Evolutionary conservation across 495 filamentous ascomycete species (phyloP).

Genomic region (Hypoxylon fragiforme): DNA sequence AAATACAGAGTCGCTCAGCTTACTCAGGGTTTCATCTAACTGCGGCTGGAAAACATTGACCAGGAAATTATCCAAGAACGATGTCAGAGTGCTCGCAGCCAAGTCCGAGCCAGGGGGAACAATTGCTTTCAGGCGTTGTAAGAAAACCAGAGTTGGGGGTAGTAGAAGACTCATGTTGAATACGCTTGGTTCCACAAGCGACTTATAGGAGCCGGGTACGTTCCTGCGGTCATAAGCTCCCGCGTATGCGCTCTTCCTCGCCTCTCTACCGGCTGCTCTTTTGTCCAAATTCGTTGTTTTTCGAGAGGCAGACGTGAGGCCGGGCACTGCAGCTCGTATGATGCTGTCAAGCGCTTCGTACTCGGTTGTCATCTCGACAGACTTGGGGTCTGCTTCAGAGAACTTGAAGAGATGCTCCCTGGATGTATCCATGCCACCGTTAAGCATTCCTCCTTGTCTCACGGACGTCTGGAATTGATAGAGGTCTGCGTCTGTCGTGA

Average conservation of each 20-base stretch:
- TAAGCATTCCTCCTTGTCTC: slow-evolving; percentile 42
- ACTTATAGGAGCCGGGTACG: slow-evolving; percentile 59
- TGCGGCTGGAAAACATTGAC: slow-evolving; percentile 98
- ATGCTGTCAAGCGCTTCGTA: slow-evolving; percentile 90
- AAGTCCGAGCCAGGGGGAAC: slow-evolving; percentile 85
- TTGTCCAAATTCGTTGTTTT: slow-evolving; percentile 54
- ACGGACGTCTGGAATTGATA: slow-evolving; percentile 56
- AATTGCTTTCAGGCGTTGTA: slow-evolving; percentile 87
- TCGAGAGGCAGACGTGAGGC: slow-evolving; percentile 80
- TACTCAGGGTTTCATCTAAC: slow-evolving; percentile 90
- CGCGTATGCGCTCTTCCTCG: slow-evolving; percentile 53
- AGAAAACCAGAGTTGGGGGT: slow-evolving; percentile 89
- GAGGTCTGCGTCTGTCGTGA: slow-evolving; percentile 86
- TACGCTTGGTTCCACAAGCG: slow-evolving; percentile 88
- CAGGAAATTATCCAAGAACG: slow-evolving; percentile 96
- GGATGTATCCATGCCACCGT: slow-evolving; percentile 60
- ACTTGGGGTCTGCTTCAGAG: slow-evolving; percentile 76
- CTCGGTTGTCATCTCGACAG: slow-evolving; percentile 73
- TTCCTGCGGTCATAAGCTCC: slow-evolving; percentile 69
- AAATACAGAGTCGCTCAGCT: slow-evolving; percentile 80
- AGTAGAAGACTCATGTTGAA: slow-evolving; percentile 97
- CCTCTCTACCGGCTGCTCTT: slow-evolving; percentile 43
- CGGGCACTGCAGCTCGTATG: slow-evolving; percentile 86
- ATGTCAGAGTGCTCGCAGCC: slow-evolving; percentile 82
- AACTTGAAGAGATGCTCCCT: slow-evolving; percentile 91